phyloP scores from a whole-genome alignment of 2,329 filamentous ascomycete genomes.

The Alternaria longipes region DNA sequence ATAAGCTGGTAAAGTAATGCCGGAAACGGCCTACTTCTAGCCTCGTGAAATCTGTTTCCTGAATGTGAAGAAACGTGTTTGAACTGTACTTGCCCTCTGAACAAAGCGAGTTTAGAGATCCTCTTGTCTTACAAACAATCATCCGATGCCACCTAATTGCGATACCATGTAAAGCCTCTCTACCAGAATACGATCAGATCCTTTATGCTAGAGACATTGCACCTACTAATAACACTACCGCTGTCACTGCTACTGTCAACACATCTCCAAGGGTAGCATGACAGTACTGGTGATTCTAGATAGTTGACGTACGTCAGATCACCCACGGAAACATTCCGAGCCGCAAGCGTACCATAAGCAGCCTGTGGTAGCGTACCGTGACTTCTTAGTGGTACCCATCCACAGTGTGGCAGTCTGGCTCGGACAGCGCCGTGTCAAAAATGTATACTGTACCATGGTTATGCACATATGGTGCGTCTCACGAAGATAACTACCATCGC shows the following conservation, averaged over 20 bases:
- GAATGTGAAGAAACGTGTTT: not conserved
- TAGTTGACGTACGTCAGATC: not conserved
- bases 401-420: not conserved
- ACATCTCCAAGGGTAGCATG: not conserved
- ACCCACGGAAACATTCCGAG: not conserved
- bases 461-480: not conserved
- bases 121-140: not conserved
- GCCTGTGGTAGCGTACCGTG: not conserved
- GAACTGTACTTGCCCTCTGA: not conserved
- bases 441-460: not conserved
- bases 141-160: not conserved
- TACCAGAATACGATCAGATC: not conserved
- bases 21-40: not conserved
- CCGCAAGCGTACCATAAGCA: not conserved
- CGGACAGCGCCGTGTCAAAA: not conserved
- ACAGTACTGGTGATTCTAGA: not conserved
- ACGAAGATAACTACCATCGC: not conserved
- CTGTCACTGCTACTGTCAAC: not conserved
- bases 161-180: not conserved
- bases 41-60: not conserved
- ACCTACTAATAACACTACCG: not conserved
- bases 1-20: not conserved
- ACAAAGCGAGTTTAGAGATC: not conserved
- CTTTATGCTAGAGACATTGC: not conserved
- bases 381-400: not conserved